phyloP scores from a whole-genome alignment of 176 grass and related monocot genomes.

The Bonia amplexicaulis region DNA sequence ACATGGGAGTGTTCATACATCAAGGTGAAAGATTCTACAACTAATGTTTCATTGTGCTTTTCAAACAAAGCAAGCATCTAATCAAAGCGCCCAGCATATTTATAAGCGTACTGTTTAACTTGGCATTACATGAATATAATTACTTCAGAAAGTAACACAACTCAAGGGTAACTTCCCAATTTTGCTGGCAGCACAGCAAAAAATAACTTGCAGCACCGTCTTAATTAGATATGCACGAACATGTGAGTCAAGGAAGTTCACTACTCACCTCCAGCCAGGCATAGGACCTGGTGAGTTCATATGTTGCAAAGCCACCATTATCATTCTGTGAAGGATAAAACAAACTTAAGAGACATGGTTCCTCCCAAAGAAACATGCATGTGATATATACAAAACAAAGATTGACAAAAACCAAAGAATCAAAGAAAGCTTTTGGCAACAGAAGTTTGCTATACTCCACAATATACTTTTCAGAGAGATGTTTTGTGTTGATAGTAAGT shows the following conservation, averaged over 20 bases:
- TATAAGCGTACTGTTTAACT: neutral
- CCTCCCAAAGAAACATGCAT: neutral
- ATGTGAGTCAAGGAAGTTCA: neutral
- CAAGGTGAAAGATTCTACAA: conserved; percentile 12
- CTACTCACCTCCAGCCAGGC: conserved; percentile 81
- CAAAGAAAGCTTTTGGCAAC: conserved; percentile 14
- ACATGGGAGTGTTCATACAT: neutral
- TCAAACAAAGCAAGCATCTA: conserved; percentile 10
- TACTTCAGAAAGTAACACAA: conserved; percentile 1
- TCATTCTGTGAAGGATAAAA: conserved; percentile 55
- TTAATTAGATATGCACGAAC: neutral
- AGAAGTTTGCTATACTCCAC: neutral
- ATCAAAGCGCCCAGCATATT: neutral
- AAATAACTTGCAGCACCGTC: neutral
- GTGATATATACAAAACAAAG: neutral
- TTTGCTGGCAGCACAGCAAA: neutral
- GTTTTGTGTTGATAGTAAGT: neutral
- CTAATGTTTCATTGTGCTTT: neutral
- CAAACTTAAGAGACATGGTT: conserved; percentile 10
- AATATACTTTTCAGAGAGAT: neutral
- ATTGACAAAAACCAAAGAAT: conserved; percentile 1
- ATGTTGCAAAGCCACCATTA: conserved; percentile 85
- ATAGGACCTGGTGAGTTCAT: conserved; percentile 91
- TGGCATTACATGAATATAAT: neutral
- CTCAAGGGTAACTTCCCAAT: neutral